A percentile compares a stretch with the other conserved stretches of the same genome.
phyloP scores from a whole-genome alignment of 805 yeast genomes.

The Barnettozyma siamensis region DNA sequence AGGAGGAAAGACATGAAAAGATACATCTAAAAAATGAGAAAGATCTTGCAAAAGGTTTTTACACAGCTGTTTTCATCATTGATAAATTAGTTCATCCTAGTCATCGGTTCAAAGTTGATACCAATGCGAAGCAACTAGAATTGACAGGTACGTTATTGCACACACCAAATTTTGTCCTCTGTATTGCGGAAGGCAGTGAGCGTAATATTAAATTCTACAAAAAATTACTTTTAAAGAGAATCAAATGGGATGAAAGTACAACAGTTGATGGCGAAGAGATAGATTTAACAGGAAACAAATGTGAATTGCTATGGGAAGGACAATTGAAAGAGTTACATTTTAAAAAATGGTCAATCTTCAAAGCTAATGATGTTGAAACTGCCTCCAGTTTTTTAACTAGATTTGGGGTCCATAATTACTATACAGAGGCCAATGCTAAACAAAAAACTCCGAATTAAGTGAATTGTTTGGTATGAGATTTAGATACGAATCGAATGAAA shows the following conservation, averaged over 20 bases:
- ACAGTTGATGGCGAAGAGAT: slow-evolving; percentile 21
- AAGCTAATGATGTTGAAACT: slow-evolving; percentile 43
- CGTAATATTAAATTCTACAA: slow-evolving; percentile 58
- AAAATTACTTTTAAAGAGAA: slow-evolving; percentile 53
- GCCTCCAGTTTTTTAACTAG: slow-evolving; percentile 42
- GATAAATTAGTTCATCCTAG: slow-evolving; percentile 53
- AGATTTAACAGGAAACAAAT: slow-evolving; percentile 39
- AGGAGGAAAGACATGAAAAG: slow-evolving; percentile 53
- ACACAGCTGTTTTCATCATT: slow-evolving; percentile 54
- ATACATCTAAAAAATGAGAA: slow-evolving; percentile 36
- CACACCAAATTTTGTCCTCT: slow-evolving; percentile 40
- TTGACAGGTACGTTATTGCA: slow-evolving; percentile 55
- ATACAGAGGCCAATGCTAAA: slow-evolving; percentile 36
- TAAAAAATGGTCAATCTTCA: slow-evolving; percentile 62
- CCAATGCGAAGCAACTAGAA: slow-evolving; percentile 68
- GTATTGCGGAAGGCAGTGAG: slow-evolving; percentile 72
- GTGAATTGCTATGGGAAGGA: slow-evolving; percentile 68
- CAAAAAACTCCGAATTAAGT: background rate
- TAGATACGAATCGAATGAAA: background rate
- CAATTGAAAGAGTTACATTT: slow-evolving; percentile 48
- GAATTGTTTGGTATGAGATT: too few species aligned
- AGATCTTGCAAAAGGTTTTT: slow-evolving; percentile 48
- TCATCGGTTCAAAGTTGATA: slow-evolving; percentile 68
- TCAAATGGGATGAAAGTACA: slow-evolving; percentile 61
- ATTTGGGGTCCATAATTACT: slow-evolving; percentile 54